These are phyloP conservation scores for Penicillium sclerotiorum DNA, from an alignment of 2,329 filamentous ascomycete genomes.

Conservation along the genomic window DNA sequence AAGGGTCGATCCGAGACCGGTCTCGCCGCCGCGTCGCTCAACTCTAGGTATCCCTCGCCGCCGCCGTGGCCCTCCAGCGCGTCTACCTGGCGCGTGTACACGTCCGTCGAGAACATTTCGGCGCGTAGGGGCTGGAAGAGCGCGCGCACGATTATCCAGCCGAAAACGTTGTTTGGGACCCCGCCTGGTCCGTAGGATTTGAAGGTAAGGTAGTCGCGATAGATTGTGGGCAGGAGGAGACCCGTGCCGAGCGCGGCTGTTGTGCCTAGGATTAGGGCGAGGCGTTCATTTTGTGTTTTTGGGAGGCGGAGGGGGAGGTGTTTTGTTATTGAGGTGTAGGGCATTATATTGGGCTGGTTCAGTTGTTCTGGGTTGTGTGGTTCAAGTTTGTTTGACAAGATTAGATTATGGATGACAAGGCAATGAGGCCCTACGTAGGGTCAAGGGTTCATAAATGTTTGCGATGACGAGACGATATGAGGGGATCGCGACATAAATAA, in stretches of 20 bases:
- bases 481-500: too few species aligned
- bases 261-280: constrained; percentile 21
- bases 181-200: constrained; percentile 41
- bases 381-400: not conserved
- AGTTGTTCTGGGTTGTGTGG: not conserved
- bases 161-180: constrained; percentile 37
- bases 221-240: constrained; percentile 25
- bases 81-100: constrained; percentile 28
- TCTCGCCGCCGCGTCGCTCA: constrained; percentile 25
- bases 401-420: too few species aligned
- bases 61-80: constrained; percentile 27
- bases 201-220: constrained; percentile 41
- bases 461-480: too few species aligned
- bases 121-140: constrained; percentile 27
- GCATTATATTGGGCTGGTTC: not conserved
- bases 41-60: constrained; percentile 20
- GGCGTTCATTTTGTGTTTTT: constrained; percentile 11
- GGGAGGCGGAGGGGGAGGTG: constrained; percentile 12
- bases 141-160: constrained; percentile 34
- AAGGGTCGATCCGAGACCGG: constrained; percentile 22
- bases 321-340: constrained; percentile 4
- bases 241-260: constrained; percentile 18
- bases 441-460: too few species aligned
- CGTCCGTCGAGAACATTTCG: constrained; percentile 33
- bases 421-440: too few species aligned